phyloP scores from a whole-genome alignment of 495 filamentous ascomycete genomes.

The Neurospora sp. region DNA sequence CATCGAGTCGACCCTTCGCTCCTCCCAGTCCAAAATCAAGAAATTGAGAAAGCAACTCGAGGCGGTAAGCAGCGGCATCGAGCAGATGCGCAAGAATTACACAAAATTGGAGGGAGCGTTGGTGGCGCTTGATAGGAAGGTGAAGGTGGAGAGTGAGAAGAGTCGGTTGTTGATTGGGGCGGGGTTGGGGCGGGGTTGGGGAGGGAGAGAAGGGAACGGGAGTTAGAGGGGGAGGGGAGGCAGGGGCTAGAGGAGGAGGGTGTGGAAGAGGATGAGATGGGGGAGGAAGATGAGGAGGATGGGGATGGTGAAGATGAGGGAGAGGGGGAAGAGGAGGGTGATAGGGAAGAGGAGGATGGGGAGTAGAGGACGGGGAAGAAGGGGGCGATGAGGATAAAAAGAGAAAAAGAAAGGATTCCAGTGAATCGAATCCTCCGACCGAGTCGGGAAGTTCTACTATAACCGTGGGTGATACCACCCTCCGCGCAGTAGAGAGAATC shows the following conservation, averaged over 20 bases:
- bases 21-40: fast-evolving
- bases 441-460: not conserved
- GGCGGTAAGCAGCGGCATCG: not conserved
- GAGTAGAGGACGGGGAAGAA: not conserved
- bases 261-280: too few species aligned
- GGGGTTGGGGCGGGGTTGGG: too few species aligned
- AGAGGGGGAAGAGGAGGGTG: too few species aligned
- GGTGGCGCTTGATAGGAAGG: not conserved
- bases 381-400: not conserved
- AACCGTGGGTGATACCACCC: not conserved
- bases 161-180: not conserved
- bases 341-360: not conserved
- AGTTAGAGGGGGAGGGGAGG: not conserved
- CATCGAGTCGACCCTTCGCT: not conserved
- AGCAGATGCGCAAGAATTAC: too few species aligned
- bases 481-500: not conserved
- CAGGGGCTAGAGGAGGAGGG: too few species aligned
- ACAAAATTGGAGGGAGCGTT: too few species aligned
- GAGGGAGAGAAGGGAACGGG: too few species aligned
- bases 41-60: not conserved
- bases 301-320: not conserved
- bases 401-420: not conserved
- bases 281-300: not conserved
- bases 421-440: not conserved
- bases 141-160: not conserved